phyloP scores from a whole-genome alignment of 148 eudicot genomes.

The Rhododendron kiyosumense region DNA sequence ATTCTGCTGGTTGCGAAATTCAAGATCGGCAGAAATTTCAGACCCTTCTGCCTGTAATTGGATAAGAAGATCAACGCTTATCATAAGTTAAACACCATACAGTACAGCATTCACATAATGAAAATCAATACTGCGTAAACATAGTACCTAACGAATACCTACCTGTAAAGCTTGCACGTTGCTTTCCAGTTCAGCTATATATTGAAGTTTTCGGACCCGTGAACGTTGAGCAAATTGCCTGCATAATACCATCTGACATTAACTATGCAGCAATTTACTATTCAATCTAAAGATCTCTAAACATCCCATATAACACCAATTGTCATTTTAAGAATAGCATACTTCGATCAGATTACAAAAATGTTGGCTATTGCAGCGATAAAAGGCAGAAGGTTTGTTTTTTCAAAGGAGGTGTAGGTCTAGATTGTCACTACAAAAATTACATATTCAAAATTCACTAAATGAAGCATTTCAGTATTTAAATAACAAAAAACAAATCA shows the following conservation, averaged over 20 bases:
- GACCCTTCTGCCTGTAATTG: conserved; percentile 82
- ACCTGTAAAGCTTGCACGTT: conserved; percentile 88
- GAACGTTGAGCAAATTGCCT: conserved; percentile 99
- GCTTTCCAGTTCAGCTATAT: conserved; percentile 94
- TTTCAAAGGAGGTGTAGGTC: neutral
- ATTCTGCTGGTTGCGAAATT: conserved; percentile 88
- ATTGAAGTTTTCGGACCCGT: conserved; percentile 91
- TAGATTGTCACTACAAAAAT: neutral
- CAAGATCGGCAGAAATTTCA: conserved; percentile 90
- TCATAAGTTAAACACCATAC: neutral
- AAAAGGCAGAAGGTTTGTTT: neutral
- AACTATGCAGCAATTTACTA: neutral
- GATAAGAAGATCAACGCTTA: neutral
- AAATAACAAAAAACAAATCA: neutral
- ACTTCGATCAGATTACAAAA: neutral
- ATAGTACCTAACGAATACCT: conserved; percentile 10
- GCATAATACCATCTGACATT: conserved; percentile 21
- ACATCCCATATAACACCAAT: neutral
- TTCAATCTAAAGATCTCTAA: neutral
- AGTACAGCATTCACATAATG: neutral
- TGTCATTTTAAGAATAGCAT: neutral
- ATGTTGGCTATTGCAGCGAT: neutral
- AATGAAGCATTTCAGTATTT: neutral
- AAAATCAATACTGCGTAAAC: neutral
- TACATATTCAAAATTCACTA: neutral